Evolutionary conservation across 2,329 filamentous ascomycete species (phyloP), one percentile per base, ranked within the genome.

Genomic region (Pyrenochaeta sp.): DNA sequence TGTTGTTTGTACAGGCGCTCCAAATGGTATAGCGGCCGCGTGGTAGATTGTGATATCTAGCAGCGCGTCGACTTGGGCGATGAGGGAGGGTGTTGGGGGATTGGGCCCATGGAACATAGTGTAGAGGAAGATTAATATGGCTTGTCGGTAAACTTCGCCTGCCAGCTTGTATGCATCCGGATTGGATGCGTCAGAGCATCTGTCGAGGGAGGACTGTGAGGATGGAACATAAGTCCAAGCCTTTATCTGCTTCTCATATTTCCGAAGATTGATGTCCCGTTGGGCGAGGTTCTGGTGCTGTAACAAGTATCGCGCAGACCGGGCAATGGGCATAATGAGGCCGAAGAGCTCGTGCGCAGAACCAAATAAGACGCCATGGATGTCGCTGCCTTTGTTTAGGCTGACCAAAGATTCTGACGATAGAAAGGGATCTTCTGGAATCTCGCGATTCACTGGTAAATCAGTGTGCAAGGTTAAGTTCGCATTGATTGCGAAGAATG

Each of bases 311-410:
- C 47, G 47, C 17, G 47, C 47, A n/a, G 40, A 45, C 23, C 36
- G 20, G 18, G 40, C 32, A 29, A 50, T 50, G 17, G 40, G 47
- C 12, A 45, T 39, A 14, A 50, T 45, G 21, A 50, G 47, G 36
- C 47, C 40, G 12, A 32, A n/a, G 17, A 50, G 27, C 31, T 44
- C 47, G 32, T 50, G 47, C 4, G 10, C 35, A 1, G 47, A 44
- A 1, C 47, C 47, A 20, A 50, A 39, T 15, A 50, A 20, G 20
- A 50, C 32, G n/a, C 47, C 47, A 27, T 45, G 27, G 14, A 27
- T 45, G 10, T 45, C 33, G 7, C 27, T 50, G 6, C 47, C 47
- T 14, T 10, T 7, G 12, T 50, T 50, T 11, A 50, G 41, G 12
- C 21, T 18, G 2, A 27, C 9, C 9, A 50, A 35, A 12, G 47